phyloP scores from a whole-genome alignment of 2,329 filamentous ascomycete species.

The Triangularia setosa region DNA sequence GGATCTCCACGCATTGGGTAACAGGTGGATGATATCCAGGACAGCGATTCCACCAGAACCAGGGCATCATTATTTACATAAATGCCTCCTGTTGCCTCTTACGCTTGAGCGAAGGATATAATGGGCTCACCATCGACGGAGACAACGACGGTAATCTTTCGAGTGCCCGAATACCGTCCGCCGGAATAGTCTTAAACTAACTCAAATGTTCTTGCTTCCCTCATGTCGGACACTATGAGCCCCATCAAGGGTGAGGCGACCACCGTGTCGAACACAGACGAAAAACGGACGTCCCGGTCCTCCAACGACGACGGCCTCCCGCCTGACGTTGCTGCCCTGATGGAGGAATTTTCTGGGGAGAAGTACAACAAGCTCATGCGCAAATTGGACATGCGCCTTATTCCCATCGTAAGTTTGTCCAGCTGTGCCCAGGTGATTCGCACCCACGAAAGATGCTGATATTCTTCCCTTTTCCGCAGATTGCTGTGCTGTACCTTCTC shows the following conservation, averaged over 20 bases:
- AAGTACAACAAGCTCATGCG: conserved; percentile 3
- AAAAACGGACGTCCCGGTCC: neutral
- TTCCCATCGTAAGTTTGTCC: neutral
- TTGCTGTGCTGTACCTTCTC: neutral
- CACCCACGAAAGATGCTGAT: neutral
- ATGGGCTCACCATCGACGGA: neutral
- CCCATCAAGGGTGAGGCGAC: no score
- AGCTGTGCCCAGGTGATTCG: neutral
- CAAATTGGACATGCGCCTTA: neutral
- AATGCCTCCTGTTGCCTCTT: neutral
- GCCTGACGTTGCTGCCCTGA: neutral
- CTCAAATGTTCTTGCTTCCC: neutral
- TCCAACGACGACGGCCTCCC: neutral
- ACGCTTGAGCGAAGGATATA: neutral
- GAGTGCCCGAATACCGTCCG: neutral
- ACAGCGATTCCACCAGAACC: neutral
- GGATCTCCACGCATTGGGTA: neutral
- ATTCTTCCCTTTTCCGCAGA: neutral
- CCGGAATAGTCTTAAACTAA: neutral
- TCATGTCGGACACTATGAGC: conserved; percentile 1
- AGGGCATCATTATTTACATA: neutral
- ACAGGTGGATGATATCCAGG: neutral
- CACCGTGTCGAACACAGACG: neutral
- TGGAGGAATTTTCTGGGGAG: neutral
- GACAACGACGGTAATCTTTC: neutral